Conservation (phyloP, 352 stramenopile species). For the Pythium aristosporum region DNA sequence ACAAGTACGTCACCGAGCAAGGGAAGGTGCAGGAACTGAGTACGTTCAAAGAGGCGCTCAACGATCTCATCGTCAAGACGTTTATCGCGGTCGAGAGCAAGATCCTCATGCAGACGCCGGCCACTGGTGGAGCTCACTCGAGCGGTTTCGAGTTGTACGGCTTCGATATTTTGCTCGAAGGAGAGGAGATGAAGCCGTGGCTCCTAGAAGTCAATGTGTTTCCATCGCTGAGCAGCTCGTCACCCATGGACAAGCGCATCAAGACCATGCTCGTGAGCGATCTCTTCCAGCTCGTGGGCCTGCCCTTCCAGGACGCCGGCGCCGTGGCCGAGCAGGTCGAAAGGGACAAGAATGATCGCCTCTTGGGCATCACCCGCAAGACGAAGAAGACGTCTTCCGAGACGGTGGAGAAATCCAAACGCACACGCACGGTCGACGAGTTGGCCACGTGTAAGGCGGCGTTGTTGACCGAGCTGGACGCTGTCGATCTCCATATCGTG, state of each 20-base stretch:
- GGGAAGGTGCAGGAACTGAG: constrained; percentile 43
- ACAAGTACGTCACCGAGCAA: constrained; percentile 43
- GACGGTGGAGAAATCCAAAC: constrained; percentile 11
- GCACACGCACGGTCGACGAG: constrained; percentile 36
- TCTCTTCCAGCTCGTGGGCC: constrained; percentile 76
- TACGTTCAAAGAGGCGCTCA: constrained; percentile 42
- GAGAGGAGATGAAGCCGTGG: constrained; percentile 67
- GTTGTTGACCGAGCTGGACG: constrained; percentile 42
- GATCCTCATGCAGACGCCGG: constrained; percentile 38
- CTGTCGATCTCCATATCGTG: constrained; percentile 49
- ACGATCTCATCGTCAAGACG: constrained; percentile 89
- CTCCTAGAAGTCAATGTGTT: constrained; percentile 92
- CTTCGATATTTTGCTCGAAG: constrained; percentile 87
- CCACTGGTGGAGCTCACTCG: background rate
- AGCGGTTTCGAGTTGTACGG: constrained; percentile 89
- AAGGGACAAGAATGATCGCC: constrained; percentile 45
- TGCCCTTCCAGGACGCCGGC: constrained; percentile 49
- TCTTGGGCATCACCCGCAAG: constrained; percentile 38
- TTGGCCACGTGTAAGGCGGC: constrained; percentile 30
- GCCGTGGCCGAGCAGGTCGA: constrained; percentile 37
- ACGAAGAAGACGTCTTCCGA: too few relatives aligned
- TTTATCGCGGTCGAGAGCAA: constrained; percentile 85
- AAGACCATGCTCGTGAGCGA: constrained; percentile 90
- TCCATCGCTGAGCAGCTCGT: constrained; percentile 84
- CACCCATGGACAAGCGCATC: constrained; percentile 86